Percentiles rank a stretch among this genome's conserved stretches.
phyloP scores from a whole-genome alignment of 2,329 filamentous ascomycete genomes.

The Chrysoporthe cubensis region DNA sequence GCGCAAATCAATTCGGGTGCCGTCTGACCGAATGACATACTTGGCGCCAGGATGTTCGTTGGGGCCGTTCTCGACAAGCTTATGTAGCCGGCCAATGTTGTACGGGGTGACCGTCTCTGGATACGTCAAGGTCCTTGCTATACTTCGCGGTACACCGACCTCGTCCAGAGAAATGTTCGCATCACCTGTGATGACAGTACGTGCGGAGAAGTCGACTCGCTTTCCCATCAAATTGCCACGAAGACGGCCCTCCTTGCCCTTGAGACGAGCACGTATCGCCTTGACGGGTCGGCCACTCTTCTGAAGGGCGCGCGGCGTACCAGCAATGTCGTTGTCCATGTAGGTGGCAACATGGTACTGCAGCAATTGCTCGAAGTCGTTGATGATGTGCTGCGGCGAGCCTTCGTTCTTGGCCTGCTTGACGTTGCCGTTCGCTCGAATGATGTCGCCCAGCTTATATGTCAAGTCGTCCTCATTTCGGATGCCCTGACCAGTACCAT shows the following conservation, averaged over 20 bases:
- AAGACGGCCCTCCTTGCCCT: constrained; percentile 98
- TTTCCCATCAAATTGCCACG: constrained; percentile 99
- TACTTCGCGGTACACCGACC: constrained; percentile 93
- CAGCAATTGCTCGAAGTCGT: constrained; percentile 87
- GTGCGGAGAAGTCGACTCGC: constrained; percentile 98
- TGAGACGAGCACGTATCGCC: constrained; percentile 93
- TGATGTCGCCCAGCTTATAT: constrained; percentile 98
- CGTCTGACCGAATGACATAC: constrained; percentile 92
- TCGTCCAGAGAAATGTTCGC: constrained; percentile 96
- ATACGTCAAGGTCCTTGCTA: constrained; percentile 91
- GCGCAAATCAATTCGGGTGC: constrained; percentile 90
- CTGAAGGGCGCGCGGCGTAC: constrained; percentile 90
- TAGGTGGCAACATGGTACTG: constrained; percentile 99
- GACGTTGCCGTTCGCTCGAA: constrained; percentile 95
- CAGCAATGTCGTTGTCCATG: constrained; percentile 99
- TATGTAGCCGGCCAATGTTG: constrained; percentile 92
- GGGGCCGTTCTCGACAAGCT: constrained; percentile 89
- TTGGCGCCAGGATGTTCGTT: constrained; percentile 95
- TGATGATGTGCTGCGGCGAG: constrained; percentile 85
- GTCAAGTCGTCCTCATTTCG: constrained; percentile 98
- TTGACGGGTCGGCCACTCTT: constrained; percentile 97
- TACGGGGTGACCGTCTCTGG: constrained; percentile 97
- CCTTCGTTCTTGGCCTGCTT: constrained; percentile 89
- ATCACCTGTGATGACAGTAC: constrained; percentile 99
- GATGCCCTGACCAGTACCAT: constrained; percentile 88